Conservation (phyloP, 306 rosid species). For the Dryas drummondii region DNA sequence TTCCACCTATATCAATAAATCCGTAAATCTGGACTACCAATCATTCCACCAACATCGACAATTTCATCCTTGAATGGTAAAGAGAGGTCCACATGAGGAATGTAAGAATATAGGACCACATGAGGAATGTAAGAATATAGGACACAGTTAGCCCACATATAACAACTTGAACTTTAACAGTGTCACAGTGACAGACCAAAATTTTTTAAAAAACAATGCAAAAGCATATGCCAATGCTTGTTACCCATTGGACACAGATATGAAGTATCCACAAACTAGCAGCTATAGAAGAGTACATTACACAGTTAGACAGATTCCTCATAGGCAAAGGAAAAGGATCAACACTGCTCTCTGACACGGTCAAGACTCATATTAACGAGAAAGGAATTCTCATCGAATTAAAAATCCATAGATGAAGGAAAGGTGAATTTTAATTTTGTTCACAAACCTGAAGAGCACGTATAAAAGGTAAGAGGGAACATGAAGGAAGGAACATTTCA, state of each 20-base stretch:
- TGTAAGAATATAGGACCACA: no score
- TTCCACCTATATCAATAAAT: background rate
- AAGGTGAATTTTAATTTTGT: slow-evolving; percentile 26
- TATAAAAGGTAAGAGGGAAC: slow-evolving; percentile 81
- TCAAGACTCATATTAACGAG: background rate
- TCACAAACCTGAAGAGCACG: slow-evolving; percentile 90
- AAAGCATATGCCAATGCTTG: background rate
- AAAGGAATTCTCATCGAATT: slow-evolving; percentile 12
- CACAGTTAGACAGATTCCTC: background rate
- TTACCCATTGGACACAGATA: background rate
- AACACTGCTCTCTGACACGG: background rate
- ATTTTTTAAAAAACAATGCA: background rate
- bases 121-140: no score
- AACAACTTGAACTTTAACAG: background rate
- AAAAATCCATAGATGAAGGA: slow-evolving; percentile 11
- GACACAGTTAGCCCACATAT: background rate
- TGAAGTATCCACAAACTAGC: background rate
- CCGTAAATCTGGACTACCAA: background rate
- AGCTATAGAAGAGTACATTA: no score
- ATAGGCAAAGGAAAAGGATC: background rate
- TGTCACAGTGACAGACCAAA: background rate
- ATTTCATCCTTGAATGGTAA: background rate
- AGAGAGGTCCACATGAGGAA: background rate
- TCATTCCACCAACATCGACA: background rate
- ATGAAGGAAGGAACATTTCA: slow-evolving; percentile 96